Evolutionary conservation across 1,284 basidiomycete species (phyloP), one percentile per base, ranked within the genome.

Genomic region (Apiotrichum sp.): DNA sequence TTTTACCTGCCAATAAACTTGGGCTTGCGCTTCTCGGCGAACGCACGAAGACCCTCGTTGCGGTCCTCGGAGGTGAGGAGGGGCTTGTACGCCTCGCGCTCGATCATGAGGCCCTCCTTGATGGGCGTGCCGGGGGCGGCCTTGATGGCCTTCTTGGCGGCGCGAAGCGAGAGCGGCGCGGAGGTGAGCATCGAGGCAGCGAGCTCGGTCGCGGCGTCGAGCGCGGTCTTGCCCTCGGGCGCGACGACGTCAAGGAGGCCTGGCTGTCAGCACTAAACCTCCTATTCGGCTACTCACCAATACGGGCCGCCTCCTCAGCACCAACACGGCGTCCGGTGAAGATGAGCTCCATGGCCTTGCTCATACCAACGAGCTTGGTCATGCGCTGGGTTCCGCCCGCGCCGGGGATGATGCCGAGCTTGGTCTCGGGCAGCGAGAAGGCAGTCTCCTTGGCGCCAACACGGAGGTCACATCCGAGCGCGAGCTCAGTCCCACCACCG

Each of bases 341-440:
- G 56, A 93, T 88, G 41, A 93, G 78, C 66, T 93, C 88, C 74
- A 96, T 97, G 6, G 93, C 86, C 71, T 84, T 87, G 42, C 89
- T 81, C 22, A 85, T 73, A 1, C 93, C 93, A 9, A 97, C 76
- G 22, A 96, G 76, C 44, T 89, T 83, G 2, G 89, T 85, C 16
- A 88, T 81, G 38, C 93, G 82, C 68, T 93, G 91, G 1, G 93
- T 97, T 1, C 92, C 92, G 3, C 92, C 91, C n/a, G 90, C 92
- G 48, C 93, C 93, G 11, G 93, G 93, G 55, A 97, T 96, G 62
- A 97, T 96, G 5, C 91, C 93, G 22, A 95, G 80, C 53, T 85
- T 82, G 3, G 85, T 86, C 74, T 93, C 90, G 3, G 90, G 88
- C 11, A 93, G 77, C 3, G 89, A 88, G 48, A 93, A 59, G 16